Evolutionary conservation across 2,329 filamentous ascomycete species (phyloP), one percentile per base, ranked within the genome.

Genomic region (Aspergillus sp.): DNA sequence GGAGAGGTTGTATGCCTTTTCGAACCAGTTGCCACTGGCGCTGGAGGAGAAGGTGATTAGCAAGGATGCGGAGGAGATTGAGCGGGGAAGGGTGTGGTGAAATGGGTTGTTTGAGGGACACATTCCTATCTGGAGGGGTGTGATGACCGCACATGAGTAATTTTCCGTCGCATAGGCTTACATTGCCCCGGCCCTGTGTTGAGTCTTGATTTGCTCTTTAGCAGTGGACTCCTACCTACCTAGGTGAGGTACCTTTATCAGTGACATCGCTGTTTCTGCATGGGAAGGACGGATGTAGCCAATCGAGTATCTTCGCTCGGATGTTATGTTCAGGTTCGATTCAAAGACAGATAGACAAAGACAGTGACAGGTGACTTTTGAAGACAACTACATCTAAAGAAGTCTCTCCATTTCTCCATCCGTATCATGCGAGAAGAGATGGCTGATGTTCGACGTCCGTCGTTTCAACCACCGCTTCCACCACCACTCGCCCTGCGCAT

Each of bases 401-500:
- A 47, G 17, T n/a, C 45, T 38, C 30, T 47, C 45, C 45, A 24
- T 8, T 24, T 47, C 45, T 26, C 30, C 45, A 4, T 16, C 19
- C n/a, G 50, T 45, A 11, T 16, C 47, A 45, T 40, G 47, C 20
- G 30, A 49, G 24, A 56, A 53, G 4, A 57, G 49, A 41, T 47
- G 54, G 4, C 56, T 50, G 19, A 58, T 11, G n/a, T n/a, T n/a
- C 10, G 50, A 53, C 22, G 56, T 50, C 45, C 50, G 49, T 48
- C 52, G 38, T 38, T 45, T 45, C 35, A 60, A 26, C 55, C 55
- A 60, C 36, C 52, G 24, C 26, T 51, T 60, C 58, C 56, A 56
- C 54, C 56, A 54, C 56, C 56, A 55, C 43, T 54, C 56, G 7
- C 45, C 54, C n/a, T 54, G 45, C 32, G 41, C 47, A 24, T 51